Conservation (phyloP, 2,329 filamentous ascomycete genomes). For the Stachybotrys echinatus region DNA sequence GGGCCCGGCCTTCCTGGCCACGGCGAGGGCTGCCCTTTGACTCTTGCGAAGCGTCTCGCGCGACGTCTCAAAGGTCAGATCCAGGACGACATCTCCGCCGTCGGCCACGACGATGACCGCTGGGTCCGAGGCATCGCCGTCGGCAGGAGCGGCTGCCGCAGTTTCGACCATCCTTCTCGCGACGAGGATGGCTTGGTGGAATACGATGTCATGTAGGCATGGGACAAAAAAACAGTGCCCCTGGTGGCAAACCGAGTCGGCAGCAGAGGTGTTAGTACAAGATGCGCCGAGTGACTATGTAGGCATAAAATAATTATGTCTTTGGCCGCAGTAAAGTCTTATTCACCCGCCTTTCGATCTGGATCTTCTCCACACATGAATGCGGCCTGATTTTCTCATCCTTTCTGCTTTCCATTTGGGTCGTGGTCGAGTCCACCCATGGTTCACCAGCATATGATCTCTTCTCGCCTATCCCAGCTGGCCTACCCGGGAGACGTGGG, state of each 20-base stretch:
- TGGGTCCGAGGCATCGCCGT: slow-evolving; percentile 20
- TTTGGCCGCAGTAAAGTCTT: background rate
- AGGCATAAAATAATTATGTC: background rate
- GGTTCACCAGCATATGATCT: background rate
- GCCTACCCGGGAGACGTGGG: background rate
- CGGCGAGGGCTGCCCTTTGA: slow-evolving; percentile 30
- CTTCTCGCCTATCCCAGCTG: background rate
- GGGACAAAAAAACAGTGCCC: background rate
- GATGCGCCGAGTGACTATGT: too few species aligned
- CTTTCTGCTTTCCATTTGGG: too few species aligned
- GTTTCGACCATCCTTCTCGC: slow-evolving; percentile 24
- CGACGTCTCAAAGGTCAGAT: slow-evolving; percentile 60
- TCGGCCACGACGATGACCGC: slow-evolving; percentile 45
- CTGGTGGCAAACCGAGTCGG: background rate
- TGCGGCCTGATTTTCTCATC: background rate
- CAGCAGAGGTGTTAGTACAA: too few species aligned
- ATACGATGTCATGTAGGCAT: slow-evolving; percentile 15
- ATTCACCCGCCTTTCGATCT: background rate
- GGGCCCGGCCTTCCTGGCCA: slow-evolving; percentile 20
- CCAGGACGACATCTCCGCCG: slow-evolving; percentile 60
- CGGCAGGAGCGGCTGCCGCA: slow-evolving; percentile 20
- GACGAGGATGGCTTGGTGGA: slow-evolving; percentile 6
- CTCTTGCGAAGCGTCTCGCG: slow-evolving; percentile 41
- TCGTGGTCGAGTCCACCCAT: background rate
- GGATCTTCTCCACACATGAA: background rate